A percentile compares a stretch with the other conserved stretches of the same genome.
These are phyloP conservation scores for Leptomonas pyrrhocoris DNA, from an alignment of 208 protist species.

Conservation along the genomic window DNA sequence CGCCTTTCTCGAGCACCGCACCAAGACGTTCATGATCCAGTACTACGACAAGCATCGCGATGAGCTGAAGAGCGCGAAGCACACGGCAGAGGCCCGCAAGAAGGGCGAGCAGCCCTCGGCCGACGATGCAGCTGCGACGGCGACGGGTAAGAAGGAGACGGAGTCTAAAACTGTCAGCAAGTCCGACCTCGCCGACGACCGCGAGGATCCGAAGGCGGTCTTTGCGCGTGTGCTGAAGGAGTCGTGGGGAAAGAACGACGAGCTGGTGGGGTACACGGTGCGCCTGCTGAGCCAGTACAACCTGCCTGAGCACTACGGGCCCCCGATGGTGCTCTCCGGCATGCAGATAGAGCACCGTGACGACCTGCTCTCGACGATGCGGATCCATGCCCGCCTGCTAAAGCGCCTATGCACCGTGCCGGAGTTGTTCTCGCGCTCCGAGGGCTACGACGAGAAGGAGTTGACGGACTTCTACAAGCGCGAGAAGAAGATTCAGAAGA, in stretches of 20 bases:
- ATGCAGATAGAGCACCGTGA: conserved; percentile 48
- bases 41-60: conserved; percentile 82
- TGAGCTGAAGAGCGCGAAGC: conserved; percentile 48
- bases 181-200: conserved; percentile 42
- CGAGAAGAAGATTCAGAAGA: conserved; percentile 64
- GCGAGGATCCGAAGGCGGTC: conserved; percentile 42
- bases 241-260: conserved; percentile 35
- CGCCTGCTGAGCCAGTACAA: conserved; percentile 77
- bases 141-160: conserved; percentile 21
- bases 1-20: conserved; percentile 43
- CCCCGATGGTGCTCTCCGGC: conserved; percentile 50
- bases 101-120: conserved; percentile 35
- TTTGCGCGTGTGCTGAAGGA: conserved; percentile 58
- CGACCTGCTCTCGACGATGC: conserved; percentile 55
- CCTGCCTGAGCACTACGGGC: conserved; percentile 62
- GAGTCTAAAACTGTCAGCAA: conserved; percentile 26
- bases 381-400: conserved; percentile 58
- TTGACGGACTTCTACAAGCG: conserved; percentile 66
- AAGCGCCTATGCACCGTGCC: conserved; percentile 63
- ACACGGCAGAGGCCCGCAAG: conserved; percentile 45
- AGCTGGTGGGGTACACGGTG: conserved; percentile 52
- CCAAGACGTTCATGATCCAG: conserved; percentile 57
- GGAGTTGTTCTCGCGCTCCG: conserved; percentile 46
- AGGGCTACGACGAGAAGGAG: conserved; percentile 60
- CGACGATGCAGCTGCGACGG: conserved; percentile 22